A percentile compares a stretch with the other conserved stretches of the same genome.
Evolutionary conservation across 2,329 filamentous ascomycete species (phyloP).

Genomic region (Alternaria longipes): DNA sequence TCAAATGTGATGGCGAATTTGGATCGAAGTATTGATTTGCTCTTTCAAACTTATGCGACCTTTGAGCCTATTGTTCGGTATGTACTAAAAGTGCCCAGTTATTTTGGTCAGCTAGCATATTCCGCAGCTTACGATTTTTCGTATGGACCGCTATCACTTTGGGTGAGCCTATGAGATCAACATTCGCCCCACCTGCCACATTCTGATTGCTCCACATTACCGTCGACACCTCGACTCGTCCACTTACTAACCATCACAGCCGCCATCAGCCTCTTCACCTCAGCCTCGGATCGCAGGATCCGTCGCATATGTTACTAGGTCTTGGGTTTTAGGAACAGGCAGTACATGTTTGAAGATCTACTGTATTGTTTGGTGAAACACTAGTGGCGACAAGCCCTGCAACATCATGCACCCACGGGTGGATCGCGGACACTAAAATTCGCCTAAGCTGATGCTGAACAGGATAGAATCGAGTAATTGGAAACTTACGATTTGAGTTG

Average conservation of each 20-base stretch:
- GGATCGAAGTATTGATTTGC: too few relatives aligned
- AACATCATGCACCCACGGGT: slow-evolving; percentile 14
- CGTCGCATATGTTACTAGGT: slow-evolving; percentile 9
- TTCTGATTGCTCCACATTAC: slow-evolving; percentile 3
- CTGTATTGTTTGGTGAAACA: slow-evolving; percentile 35
- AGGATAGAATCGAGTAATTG: background rate
- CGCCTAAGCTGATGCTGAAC: background rate
- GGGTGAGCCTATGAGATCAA: background rate
- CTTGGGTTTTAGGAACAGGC: slow-evolving; percentile 13
- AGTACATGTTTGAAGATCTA: slow-evolving; percentile 32
- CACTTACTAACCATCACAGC: slow-evolving; percentile 9
- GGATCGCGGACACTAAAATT: slow-evolving; percentile 8
- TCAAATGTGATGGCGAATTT: too few relatives aligned
- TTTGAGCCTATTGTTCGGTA: too few relatives aligned
- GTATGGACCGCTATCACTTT: background rate
- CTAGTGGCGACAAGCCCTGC: slow-evolving; percentile 30
- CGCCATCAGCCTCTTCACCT: background rate
- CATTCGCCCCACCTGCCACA: slow-evolving; percentile 11
- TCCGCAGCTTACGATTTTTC: too few relatives aligned
- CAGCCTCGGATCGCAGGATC: background rate
- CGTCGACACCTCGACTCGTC: slow-evolving; percentile 5
- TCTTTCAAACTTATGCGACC: too few relatives aligned
- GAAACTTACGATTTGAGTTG: slow-evolving; percentile 13
- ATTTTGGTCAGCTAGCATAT: too few relatives aligned
- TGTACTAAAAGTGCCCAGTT: too few relatives aligned